Conservation (phyloP, 768 basidiomycete genomes). For the Chiua virens region DNA sequence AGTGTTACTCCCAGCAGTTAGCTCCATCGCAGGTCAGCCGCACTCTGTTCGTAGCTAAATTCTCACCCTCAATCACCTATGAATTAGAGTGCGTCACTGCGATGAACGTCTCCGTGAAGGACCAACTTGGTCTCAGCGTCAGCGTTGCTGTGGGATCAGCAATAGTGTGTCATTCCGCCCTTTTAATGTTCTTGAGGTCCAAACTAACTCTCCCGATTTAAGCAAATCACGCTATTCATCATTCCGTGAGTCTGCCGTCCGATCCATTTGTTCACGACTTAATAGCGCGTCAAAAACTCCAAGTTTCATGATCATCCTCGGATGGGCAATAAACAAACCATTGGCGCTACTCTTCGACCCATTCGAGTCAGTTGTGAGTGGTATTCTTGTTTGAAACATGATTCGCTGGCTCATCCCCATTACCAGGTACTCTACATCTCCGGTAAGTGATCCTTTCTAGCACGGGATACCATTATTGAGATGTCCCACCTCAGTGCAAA, state of each 20-base stretch:
- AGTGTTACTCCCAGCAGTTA: conserved; percentile 84
- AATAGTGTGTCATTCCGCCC: conserved; percentile 47
- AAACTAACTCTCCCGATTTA: not conserved
- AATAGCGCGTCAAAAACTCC: conserved; percentile 1
- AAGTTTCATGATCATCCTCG: conserved; percentile 73
- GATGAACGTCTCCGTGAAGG: conserved; percentile 84
- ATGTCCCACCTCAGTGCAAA: conserved; percentile 53
- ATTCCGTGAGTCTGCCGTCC: conserved; percentile 57
- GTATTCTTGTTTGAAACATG: not conserved
- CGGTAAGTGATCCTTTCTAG: conserved; percentile 36
- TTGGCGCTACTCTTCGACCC: conserved; percentile 84
- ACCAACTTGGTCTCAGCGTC: conserved; percentile 79
- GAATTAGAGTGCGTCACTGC: conserved; percentile 80
- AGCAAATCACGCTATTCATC: conserved; percentile 87
- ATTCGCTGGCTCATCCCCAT: conserved; percentile 8
- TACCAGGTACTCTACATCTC: conserved; percentile 37
- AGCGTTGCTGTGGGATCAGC: conserved; percentile 83
- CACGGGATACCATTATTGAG: conserved; percentile 21
- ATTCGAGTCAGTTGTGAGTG: conserved; percentile 72
- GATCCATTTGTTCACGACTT: not conserved
- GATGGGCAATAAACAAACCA: conserved; percentile 81
- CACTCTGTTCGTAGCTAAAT: not conserved
- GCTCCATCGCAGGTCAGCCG: conserved; percentile 68
- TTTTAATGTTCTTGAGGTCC: not conserved
- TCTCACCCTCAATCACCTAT: not conserved